phyloP scores from a whole-genome alignment of 2,329 filamentous ascomycete species.

The Decorospora gaudefroyi region DNA sequence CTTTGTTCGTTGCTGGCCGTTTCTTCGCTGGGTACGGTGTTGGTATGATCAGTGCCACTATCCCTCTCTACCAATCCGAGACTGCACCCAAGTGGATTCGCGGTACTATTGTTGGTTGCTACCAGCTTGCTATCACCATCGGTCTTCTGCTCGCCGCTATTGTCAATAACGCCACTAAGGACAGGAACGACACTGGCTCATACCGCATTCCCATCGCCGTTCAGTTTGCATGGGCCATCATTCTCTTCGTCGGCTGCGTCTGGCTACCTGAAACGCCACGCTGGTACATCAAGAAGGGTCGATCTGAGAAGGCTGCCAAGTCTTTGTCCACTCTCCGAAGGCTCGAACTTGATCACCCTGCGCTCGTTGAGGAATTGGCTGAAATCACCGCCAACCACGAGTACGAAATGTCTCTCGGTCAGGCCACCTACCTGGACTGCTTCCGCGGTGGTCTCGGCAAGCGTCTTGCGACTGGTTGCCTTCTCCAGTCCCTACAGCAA shows the following conservation, averaged over 20 bases:
- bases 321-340: conserved; percentile 66
- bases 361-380: conserved; percentile 64
- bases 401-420: conserved; percentile 67
- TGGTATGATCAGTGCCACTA: conserved; percentile 48
- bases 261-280: conserved; percentile 78
- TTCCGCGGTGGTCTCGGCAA: conserved; percentile 57
- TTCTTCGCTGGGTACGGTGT: conserved; percentile 51
- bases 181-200: conserved; percentile 62
- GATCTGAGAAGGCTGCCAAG: conserved; percentile 66
- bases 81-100: conserved; percentile 75
- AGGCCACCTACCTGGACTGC: conserved; percentile 52
- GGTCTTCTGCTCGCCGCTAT: conserved; percentile 69
- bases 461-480: conserved; percentile 72
- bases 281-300: conserved; percentile 66
- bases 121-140: conserved; percentile 73
- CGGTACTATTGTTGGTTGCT: conserved; percentile 69
- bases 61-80: conserved; percentile 73
- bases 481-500: conserved; percentile 78
- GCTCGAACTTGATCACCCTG: conserved; percentile 61
- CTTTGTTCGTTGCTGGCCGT: conserved; percentile 48
- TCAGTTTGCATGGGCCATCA: conserved; percentile 73
- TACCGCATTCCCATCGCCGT: conserved; percentile 78
- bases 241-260: conserved; percentile 64
- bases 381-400: conserved; percentile 72
- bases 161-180: conserved; percentile 65